These are phyloP conservation scores for Leccinum boreale DNA, from an alignment of 768 basidiomycete species.

Conservation along the genomic window DNA sequence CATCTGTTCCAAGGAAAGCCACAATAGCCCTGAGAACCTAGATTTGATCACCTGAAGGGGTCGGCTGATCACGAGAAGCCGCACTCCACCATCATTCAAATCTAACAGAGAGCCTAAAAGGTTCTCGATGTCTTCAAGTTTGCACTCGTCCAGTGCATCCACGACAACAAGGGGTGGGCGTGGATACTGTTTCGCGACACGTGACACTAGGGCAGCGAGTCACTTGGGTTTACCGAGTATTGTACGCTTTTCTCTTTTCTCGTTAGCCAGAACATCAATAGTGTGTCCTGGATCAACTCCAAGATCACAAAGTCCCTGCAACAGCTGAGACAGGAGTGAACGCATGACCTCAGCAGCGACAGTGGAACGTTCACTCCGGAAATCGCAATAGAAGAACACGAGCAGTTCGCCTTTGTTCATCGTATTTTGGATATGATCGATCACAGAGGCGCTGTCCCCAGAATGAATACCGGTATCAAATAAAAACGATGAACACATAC, in stretches of 20 bases:
- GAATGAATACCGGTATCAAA: background rate
- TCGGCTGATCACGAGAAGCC: slow-evolving; percentile 6
- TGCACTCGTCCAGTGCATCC: slow-evolving; percentile 20
- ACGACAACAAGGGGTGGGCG: slow-evolving; percentile 5
- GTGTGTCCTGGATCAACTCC: background rate
- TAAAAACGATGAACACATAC: background rate
- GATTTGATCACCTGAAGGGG: slow-evolving; percentile 6
- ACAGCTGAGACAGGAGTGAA: background rate
- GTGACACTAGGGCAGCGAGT: background rate
- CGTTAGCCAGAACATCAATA: background rate
- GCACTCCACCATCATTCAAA: background rate
- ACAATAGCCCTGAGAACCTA: background rate
- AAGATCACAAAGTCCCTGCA: background rate
- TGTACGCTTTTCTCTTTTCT: background rate
- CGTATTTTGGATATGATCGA: background rate
- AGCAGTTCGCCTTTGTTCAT: background rate
- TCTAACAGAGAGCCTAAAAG: background rate
- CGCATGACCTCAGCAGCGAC: background rate
- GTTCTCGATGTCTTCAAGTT: background rate
- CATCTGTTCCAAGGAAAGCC: slow-evolving; percentile 1
- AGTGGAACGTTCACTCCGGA: background rate
- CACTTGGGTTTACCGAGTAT: background rate
- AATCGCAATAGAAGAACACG: background rate
- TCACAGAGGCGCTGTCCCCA: background rate
- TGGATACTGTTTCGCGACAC: background rate